Evolutionary conservation across 306 rosid genomes (phyloP).

Genomic region (Castanea mollissima): DNA sequence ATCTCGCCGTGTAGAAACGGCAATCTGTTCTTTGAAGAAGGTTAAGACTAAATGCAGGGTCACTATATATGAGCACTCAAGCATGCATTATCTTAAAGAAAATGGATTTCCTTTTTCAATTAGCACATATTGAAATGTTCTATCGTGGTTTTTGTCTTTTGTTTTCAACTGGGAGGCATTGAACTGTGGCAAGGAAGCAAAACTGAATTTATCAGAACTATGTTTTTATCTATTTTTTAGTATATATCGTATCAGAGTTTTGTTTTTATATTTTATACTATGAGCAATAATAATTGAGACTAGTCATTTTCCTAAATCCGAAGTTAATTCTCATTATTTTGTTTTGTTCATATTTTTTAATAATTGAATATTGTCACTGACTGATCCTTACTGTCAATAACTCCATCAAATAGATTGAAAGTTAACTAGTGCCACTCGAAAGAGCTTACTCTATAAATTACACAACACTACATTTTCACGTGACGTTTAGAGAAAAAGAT

Average conservation of each 20-base stretch:
- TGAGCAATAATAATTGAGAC: too few species aligned
- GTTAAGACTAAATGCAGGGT: conserved; percentile 13
- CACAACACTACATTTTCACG: conserved; percentile 19
- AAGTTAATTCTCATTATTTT: too few species aligned
- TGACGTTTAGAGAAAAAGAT: conserved; percentile 51
- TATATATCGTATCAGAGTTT: too few species aligned
- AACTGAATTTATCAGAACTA: too few species aligned
- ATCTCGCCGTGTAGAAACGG: conserved; percentile 40
- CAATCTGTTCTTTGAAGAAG: conserved; percentile 23
- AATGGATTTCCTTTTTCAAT: neutral
- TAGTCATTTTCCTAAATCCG: too few species aligned
- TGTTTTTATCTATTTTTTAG: too few species aligned
- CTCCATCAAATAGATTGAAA: conserved; percentile 20
- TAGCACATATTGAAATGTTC: neutral
- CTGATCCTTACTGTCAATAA: conserved; percentile 9
- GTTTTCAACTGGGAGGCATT: neutral
- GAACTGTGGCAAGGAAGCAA: too few species aligned
- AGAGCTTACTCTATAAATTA: conserved; percentile 12
- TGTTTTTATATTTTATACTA: too few species aligned
- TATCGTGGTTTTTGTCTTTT: neutral
- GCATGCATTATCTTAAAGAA: conserved; percentile 9
- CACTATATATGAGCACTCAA: conserved; percentile 5
- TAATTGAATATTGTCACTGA: neutral
- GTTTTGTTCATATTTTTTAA: too few species aligned
- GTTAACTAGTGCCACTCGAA: conserved; percentile 21